Conservation (phyloP, 768 basidiomycete genomes). For the Lenzites betulinus region DNA sequence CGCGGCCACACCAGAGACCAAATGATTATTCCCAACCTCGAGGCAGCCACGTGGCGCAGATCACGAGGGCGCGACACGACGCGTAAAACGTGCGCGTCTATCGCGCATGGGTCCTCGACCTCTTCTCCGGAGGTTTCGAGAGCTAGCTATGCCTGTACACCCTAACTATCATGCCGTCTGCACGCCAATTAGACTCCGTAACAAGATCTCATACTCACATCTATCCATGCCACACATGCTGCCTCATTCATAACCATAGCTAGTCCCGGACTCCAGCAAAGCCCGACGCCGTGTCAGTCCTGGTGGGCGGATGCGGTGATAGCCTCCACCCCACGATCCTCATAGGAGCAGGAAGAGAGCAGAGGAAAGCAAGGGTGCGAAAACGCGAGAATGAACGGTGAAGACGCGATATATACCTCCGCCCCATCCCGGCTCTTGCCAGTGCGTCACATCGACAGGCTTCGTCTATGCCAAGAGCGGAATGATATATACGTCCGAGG, state of each 20-base stretch:
- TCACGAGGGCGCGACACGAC: slow-evolving; percentile 15
- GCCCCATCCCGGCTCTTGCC: too few relatives aligned
- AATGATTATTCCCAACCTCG: slow-evolving; percentile 7
- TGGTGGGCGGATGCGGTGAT: too few relatives aligned
- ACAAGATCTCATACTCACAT: not conserved
- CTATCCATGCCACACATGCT: slow-evolving; percentile 1
- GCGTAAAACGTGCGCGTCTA: not conserved
- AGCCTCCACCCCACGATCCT: too few relatives aligned
- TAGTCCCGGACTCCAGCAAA: too few relatives aligned
- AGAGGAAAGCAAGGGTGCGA: too few relatives aligned
- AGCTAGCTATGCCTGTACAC: not conserved
- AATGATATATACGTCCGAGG: too few relatives aligned
- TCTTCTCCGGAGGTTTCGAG: not conserved
- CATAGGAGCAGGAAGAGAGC: too few relatives aligned
- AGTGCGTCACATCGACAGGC: too few relatives aligned
- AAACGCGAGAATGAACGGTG: too few relatives aligned
- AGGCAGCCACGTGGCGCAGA: slow-evolving; percentile 11
- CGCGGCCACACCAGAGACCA: not conserved
- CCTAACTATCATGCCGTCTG: not conserved
- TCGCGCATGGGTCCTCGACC: not conserved
- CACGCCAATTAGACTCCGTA: not conserved
- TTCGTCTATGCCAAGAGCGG: not conserved
- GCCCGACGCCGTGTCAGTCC: too few relatives aligned
- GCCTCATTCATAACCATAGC: not conserved
- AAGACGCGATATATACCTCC: too few relatives aligned